These are phyloP conservation scores for Allantophomopsis cytisporea DNA, from an alignment of 2,329 filamentous ascomycete species.

Conservation along the genomic window DNA sequence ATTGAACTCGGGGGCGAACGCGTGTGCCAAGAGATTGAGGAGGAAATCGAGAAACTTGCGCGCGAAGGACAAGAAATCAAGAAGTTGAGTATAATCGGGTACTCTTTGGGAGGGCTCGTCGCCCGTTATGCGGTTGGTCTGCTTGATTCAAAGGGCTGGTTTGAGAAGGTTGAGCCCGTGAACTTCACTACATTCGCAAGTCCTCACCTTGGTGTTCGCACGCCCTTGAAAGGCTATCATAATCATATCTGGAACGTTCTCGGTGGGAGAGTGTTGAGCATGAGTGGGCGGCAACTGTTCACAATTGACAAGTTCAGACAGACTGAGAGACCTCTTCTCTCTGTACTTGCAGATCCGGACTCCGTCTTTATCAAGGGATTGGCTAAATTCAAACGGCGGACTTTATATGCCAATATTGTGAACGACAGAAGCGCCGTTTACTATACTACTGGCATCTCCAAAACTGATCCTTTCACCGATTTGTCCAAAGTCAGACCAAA, in stretches of 20 bases:
- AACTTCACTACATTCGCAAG: conserved; percentile 92
- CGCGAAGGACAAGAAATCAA: conserved; percentile 55
- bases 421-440: conserved; percentile 75
- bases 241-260: conserved; percentile 71
- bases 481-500: conserved; percentile 55
- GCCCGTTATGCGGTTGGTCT: conserved; percentile 78
- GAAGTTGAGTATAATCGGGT: conserved; percentile 79
- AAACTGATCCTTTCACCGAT: conserved; percentile 64
- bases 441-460: conserved; percentile 70
- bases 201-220: conserved; percentile 66
- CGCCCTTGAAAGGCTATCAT: conserved; percentile 50
- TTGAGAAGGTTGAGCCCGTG: conserved; percentile 69
- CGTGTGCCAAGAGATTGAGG: conserved; percentile 52
- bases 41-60: conserved; percentile 42
- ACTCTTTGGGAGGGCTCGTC: conserved; percentile 79
- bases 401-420: conserved; percentile 72
- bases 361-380: conserved; percentile 79
- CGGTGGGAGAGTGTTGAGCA: conserved; percentile 67
- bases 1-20: conserved; percentile 56
- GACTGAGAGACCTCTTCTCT: conserved; percentile 67
- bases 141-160: conserved; percentile 65
- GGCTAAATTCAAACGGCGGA: conserved; percentile 60
- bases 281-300: conserved; percentile 79
- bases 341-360: conserved; percentile 67
- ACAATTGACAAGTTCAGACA: conserved; percentile 75